A percentile compares a stretch with the other conserved stretches of the same genome.
Evolutionary conservation across 2,329 filamentous ascomycete species (phyloP).

Genomic region (Lasiodiplodia sp.): DNA sequence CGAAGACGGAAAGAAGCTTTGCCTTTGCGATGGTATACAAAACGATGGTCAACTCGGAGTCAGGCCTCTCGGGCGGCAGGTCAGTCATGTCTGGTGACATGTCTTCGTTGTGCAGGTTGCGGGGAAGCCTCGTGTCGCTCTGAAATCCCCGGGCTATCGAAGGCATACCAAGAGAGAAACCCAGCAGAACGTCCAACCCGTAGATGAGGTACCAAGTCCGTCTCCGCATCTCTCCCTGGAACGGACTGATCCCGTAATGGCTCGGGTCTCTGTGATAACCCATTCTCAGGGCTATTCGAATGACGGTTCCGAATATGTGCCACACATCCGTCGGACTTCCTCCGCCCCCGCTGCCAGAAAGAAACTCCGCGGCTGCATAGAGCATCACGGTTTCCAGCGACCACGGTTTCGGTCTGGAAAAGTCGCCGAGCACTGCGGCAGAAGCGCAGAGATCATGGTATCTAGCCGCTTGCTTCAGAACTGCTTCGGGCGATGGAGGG

Average conservation of each 20-base stretch:
- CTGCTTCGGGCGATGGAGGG: conserved; percentile 11
- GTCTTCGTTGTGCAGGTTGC: conserved; percentile 55
- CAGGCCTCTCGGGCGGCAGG: conserved; percentile 42
- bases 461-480: conserved; percentile 38
- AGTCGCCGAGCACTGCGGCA: conserved; percentile 42
- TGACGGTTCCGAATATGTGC: conserved; percentile 51
- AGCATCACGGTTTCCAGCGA: conserved; percentile 38
- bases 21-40: conserved; percentile 30
- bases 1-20: conserved; percentile 28
- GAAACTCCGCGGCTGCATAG: conserved; percentile 33
- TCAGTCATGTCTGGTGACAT: conserved; percentile 45
- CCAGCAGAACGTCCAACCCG: conserved; percentile 56
- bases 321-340: conserved; percentile 45
- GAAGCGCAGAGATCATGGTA: conserved; percentile 39
- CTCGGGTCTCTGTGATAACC: conserved; percentile 57
- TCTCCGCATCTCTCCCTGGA: conserved; percentile 56
- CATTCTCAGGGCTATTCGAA: conserved; percentile 51
- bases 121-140: conserved; percentile 53
- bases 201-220: conserved; percentile 53
- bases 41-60: conserved; percentile 30
- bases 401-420: conserved; percentile 40
- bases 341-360: conserved; percentile 42
- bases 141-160: conserved; percentile 55
- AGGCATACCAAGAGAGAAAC: conserved; percentile 58
- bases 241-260: conserved; percentile 52